Evolutionary conservation across 495 filamentous ascomycete genomes (phyloP).

Genomic region (Melanomma pulvis-pyrius): DNA sequence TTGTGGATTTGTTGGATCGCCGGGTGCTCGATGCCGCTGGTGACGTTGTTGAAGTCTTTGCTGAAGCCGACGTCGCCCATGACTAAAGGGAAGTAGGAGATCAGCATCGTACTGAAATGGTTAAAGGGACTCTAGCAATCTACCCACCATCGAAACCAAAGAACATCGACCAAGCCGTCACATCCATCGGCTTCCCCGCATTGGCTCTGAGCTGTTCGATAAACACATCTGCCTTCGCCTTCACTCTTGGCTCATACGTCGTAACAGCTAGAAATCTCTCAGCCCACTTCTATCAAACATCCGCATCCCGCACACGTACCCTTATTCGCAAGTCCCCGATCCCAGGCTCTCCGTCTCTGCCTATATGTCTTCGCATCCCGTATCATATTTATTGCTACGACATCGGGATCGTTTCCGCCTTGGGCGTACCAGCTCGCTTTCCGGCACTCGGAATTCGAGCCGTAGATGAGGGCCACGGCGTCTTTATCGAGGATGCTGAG

Average conservation of each 20-base stretch:
- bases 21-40: slow-evolving; percentile 32
- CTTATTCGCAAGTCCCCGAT: slow-evolving; percentile 17
- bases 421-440: slow-evolving; percentile 51
- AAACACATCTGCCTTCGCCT: slow-evolving; percentile 10
- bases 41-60: slow-evolving; percentile 44
- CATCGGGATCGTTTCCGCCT: slow-evolving; percentile 38
- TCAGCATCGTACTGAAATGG: no score
- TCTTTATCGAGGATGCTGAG: slow-evolving; percentile 48
- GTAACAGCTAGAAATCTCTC: not conserved
- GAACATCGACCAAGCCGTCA: slow-evolving; percentile 46
- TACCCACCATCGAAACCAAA: slow-evolving; percentile 42
- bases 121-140: no score
- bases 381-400: slow-evolving; percentile 45
- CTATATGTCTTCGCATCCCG: slow-evolving; percentile 40
- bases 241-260: slow-evolving; percentile 20
- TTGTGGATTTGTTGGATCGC: slow-evolving; percentile 30
- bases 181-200: slow-evolving; percentile 39
- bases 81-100: no score
- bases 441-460: slow-evolving; percentile 39
- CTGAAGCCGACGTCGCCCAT: slow-evolving; percentile 47
- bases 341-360: slow-evolving; percentile 17
- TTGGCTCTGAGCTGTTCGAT: slow-evolving; percentile 10
- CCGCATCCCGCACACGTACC: slow-evolving; percentile 1
- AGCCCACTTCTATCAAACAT: not conserved
- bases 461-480: slow-evolving; percentile 44